Evolutionary conservation across 2,329 filamentous ascomycete species (phyloP), one percentile per base, ranked within the genome.

Genomic region (Exserohilum turcica): DNA sequence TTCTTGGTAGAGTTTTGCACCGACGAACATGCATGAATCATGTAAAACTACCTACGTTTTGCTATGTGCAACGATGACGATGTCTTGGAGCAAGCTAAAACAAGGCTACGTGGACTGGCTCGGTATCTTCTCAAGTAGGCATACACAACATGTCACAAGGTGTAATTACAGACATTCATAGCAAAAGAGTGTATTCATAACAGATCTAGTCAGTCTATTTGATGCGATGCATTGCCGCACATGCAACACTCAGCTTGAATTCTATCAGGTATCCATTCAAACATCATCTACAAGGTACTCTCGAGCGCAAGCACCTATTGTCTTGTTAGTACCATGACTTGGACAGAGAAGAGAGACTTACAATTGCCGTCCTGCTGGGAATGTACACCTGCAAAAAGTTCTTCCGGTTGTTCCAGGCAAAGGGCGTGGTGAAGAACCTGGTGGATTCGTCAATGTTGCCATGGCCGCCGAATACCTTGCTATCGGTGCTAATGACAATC

Each of bases 341-440:
- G 0, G 5, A 39, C 1, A 28, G 21, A 13, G 12, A 24, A 10
- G 18, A 16, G n/a, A 3, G 9, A 51, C 48, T 52, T 33, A 96
- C 92, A 74, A 97, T 79, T 16, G 91, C 93, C 57, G 89, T 92
- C 66, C 93, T 82, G 46, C 85, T 85, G 13, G 93, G 93, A 56
- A 96, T 85, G 73, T 99, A 99, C 47, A 97, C 84, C 73, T 97
- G 94, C 42, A 91, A 85, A 79, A 91, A 97, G 76, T 97, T 97
- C 79, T 84, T 88, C 57, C 94, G 82, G 12, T 84, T 85, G 71
- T 97, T 97, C 94, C 94, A 97, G 57, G 84, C 83, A 78, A 97
- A 85, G 12, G 91, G 85, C 5, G 91, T 95, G 0, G 94, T 97
- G 74, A 96, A 97, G 80, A 94, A 97, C 29, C 91, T 82, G 2